Evolutionary conservation across 2,329 filamentous ascomycete species (phyloP).

Genomic region (Paracamarosporium sp.): DNA sequence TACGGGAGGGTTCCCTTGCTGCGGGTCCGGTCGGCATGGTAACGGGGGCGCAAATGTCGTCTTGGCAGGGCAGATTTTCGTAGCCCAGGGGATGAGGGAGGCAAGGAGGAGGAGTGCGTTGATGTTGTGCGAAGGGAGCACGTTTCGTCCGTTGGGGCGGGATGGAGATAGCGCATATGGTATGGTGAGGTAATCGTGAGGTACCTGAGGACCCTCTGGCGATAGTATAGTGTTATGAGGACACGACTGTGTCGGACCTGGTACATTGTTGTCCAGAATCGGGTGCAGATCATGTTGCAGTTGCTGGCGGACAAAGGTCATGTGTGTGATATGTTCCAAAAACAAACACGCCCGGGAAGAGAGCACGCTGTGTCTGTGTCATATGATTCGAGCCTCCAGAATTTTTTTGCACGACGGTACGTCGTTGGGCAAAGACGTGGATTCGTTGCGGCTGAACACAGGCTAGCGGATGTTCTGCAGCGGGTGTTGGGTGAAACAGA

Average conservation of each 20-base stretch:
- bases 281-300: not conserved
- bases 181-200: not conserved
- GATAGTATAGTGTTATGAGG: not conserved
- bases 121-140: not conserved
- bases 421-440: conserved; percentile 30
- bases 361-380: not conserved
- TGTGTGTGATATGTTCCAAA: not conserved
- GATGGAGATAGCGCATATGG: not conserved
- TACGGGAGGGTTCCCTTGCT: conserved; percentile 12
- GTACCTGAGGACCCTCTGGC: not conserved
- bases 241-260: not conserved
- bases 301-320: not conserved
- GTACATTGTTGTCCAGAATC: not conserved
- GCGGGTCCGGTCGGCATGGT: conserved; percentile 5
- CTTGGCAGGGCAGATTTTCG: conserved; percentile 18
- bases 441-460: conserved; percentile 22
- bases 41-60: conserved; percentile 1
- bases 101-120: conserved; percentile 17
- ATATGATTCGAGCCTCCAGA: not conserved
- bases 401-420: conserved; percentile 14
- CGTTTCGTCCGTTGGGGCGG: not conserved
- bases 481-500: conserved; percentile 23
- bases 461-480: conserved; percentile 27
- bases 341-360: not conserved
- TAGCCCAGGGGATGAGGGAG: no score